A percentile compares a stretch with the other conserved stretches of the same genome.
Conservation (phyloP, 306 rosid genomes). For the Cercis canadensis region DNA sequence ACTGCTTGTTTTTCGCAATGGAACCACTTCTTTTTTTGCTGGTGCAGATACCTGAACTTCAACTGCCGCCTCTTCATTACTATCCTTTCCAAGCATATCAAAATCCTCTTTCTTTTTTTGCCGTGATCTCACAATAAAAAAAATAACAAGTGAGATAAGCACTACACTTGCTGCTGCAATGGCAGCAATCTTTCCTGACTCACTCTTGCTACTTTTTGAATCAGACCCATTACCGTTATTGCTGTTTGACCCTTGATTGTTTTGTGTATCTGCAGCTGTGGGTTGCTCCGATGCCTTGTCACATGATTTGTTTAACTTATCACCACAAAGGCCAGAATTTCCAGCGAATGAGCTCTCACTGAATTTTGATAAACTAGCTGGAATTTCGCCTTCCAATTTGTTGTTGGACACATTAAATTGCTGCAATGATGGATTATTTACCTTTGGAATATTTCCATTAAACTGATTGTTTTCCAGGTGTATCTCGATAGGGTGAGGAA, state of each 20-base stretch:
- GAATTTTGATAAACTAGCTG: constrained; percentile 50
- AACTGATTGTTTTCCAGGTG: constrained; percentile 72
- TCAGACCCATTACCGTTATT: not conserved
- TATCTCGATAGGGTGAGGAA: constrained; percentile 56
- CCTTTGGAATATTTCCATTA: constrained; percentile 56
- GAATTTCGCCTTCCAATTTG: constrained; percentile 73
- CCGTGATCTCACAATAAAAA: constrained; percentile 39
- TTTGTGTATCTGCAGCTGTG: not conserved
- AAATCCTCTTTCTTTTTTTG: constrained; percentile 25
- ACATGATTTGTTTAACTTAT: constrained; percentile 44
- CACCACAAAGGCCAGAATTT: constrained; percentile 64
- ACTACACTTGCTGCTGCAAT: constrained; percentile 32
- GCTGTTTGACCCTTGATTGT: not conserved
- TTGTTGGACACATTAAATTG: constrained; percentile 63
- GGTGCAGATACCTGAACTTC: constrained; percentile 55
- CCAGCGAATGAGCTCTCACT: constrained; percentile 47
- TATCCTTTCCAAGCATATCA: not conserved
- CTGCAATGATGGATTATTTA: constrained; percentile 38
- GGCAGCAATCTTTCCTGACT: constrained; percentile 34
- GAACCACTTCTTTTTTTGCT: constrained; percentile 36
- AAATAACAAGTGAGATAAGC: constrained; percentile 35
- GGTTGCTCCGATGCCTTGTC: not conserved
- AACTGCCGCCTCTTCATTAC: constrained; percentile 35
- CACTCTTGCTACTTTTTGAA: not conserved
- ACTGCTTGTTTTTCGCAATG: constrained; percentile 8